phyloP scores from a whole-genome alignment of 805 yeast genomes.

The Teunomyces pallodes region DNA sequence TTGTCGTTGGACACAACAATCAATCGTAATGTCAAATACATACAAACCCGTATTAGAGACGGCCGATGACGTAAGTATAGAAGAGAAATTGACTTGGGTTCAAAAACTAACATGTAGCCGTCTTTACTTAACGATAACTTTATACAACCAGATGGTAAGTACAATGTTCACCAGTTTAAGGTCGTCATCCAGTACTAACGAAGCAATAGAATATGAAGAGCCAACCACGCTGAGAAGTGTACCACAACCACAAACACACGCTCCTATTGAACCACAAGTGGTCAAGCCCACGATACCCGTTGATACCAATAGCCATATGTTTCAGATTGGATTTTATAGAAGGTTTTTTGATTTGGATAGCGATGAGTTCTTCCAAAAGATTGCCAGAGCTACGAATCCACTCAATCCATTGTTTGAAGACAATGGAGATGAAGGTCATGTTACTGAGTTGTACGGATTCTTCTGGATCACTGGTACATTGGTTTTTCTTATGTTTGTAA shows the following conservation, averaged over 20 bases:
- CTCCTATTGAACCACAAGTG: conserved; percentile 12
- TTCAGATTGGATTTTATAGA: conserved; percentile 59
- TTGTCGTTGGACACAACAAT: not conserved
- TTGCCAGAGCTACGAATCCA: conserved; percentile 59
- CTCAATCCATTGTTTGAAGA: conserved; percentile 24
- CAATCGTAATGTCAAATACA: not conserved
- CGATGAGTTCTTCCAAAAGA: conserved; percentile 53
- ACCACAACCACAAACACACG: conserved; percentile 1
- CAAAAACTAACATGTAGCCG: conserved; percentile 9
- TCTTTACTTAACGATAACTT: conserved; percentile 12
- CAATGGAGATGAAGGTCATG: conserved; percentile 35
- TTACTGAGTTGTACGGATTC: conserved; percentile 77
- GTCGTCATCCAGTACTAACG: not conserved
- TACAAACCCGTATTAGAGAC: conserved; percentile 1
- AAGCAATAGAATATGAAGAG: conserved; percentile 4
- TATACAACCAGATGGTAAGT: conserved; percentile 21
- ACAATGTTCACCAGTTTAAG: not conserved
- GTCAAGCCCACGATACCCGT: conserved; percentile 27
- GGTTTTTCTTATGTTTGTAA: conserved; percentile 68
- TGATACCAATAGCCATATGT: conserved; percentile 35
- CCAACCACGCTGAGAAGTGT: not conserved
- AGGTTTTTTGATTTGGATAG: conserved; percentile 71
- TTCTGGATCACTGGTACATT: conserved; percentile 88
- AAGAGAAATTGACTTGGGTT: not conserved
- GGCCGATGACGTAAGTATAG: not conserved